phyloP scores from a whole-genome alignment of 2,329 filamentous ascomycete species.

The Didymella pinodella region DNA sequence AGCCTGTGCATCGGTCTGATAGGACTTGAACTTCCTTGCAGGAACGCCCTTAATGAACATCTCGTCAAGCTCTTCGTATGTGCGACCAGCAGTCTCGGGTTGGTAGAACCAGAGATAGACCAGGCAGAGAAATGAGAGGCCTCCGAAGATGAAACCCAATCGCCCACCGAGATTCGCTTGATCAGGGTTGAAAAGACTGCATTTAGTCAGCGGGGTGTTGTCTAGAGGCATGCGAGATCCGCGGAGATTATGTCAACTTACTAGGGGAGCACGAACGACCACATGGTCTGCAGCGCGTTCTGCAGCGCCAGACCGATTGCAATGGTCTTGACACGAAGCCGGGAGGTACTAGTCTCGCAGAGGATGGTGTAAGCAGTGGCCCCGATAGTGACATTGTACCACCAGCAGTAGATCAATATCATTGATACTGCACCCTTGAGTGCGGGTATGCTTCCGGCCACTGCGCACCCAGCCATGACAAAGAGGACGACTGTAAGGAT shows the following conservation, averaged over 20 bases:
- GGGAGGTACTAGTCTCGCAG: slow-evolving; percentile 79
- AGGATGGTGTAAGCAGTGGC: slow-evolving; percentile 88
- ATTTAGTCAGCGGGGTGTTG: not conserved
- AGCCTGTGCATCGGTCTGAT: slow-evolving; percentile 27
- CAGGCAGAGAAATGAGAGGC: slow-evolving; percentile 77
- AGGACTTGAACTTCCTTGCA: slow-evolving; percentile 30
- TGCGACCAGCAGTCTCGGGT: slow-evolving; percentile 77
- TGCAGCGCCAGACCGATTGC: slow-evolving; percentile 75
- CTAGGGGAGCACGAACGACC: slow-evolving; percentile 69
- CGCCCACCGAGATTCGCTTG: slow-evolving; percentile 65
- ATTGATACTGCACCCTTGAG: slow-evolving; percentile 46
- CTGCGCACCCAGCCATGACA: slow-evolving; percentile 73
- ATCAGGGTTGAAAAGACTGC: not conserved
- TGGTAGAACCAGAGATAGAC: slow-evolving; percentile 80
- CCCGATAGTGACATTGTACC: slow-evolving; percentile 84
- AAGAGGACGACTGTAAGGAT: slow-evolving; percentile 71
- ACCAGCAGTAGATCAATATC: slow-evolving; percentile 59
- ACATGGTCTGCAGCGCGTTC: slow-evolving; percentile 63
- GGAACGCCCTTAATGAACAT: slow-evolving; percentile 69
- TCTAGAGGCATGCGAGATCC: not conserved
- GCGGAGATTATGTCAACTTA: slow-evolving; percentile 68
- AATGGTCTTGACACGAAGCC: slow-evolving; percentile 81
- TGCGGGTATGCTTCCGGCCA: slow-evolving; percentile 47
- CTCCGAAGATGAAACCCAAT: slow-evolving; percentile 86
- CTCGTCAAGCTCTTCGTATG: slow-evolving; percentile 82